phyloP scores from a whole-genome alignment of 1,284 basidiomycete species.

The Trichosporon ovoides region DNA sequence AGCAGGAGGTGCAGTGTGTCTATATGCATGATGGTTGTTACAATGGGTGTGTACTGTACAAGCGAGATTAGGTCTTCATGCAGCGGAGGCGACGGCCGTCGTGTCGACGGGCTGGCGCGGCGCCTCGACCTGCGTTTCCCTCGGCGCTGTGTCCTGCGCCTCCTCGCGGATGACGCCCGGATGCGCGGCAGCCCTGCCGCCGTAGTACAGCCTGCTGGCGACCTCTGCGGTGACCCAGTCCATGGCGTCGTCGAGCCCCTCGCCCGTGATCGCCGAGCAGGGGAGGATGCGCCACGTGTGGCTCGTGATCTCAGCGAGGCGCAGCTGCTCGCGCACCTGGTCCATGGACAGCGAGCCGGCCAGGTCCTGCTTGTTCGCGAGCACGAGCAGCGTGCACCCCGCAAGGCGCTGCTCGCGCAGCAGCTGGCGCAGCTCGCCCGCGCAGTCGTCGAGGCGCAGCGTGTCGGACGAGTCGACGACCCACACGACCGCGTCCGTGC shows the following conservation, averaged over 20 bases:
- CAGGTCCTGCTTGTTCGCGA: conserved; percentile 99
- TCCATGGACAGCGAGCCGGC: conserved; percentile 72
- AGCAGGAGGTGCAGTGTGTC: too few species aligned
- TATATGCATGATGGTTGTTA: too few species aligned
- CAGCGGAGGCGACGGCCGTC: background rate
- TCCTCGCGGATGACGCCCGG: background rate
- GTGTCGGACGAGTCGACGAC: conserved; percentile 94
- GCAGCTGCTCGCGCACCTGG: conserved; percentile 78
- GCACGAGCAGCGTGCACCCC: conserved; percentile 88
- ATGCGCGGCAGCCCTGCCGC: background rate
- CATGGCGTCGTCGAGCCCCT: conserved; percentile 75
- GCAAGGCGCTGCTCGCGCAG: conserved; percentile 89
- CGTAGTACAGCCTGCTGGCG: conserved; percentile 57
- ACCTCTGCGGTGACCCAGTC: conserved; percentile 95
- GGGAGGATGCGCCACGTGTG: conserved; percentile 88
- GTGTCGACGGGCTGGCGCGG: background rate
- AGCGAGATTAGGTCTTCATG: background rate
- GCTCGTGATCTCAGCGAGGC: conserved; percentile 68
- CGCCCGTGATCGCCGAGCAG: conserved; percentile 86
- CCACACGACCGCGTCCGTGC: conserved; percentile 97
- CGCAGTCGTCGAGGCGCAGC: conserved; percentile 82
- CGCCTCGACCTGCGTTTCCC: background rate
- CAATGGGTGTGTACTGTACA: background rate
- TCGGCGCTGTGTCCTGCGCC: background rate
- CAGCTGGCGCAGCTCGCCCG: conserved; percentile 75